Base-by-base conservation (phyloP, 2,329 filamentous ascomycete species). In the Fusarium solani-melongenae region DNA sequence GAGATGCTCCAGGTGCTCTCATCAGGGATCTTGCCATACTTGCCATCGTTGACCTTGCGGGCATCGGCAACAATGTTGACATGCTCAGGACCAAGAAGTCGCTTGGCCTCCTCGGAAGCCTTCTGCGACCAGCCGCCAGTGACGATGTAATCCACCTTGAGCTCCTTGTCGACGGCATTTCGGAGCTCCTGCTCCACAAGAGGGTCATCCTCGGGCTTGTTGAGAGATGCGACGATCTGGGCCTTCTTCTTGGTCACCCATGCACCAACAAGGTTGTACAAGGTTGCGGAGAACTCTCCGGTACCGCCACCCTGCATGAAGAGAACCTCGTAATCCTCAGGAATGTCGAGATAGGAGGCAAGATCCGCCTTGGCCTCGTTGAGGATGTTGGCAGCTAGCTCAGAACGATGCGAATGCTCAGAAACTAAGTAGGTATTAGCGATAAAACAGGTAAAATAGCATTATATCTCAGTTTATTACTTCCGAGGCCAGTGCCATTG, bases 71-170 rank as follows among this genome's bases (percentile, higher is more conserved):
- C 95, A 34, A 77, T 84, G 81, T 98, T 97, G 82, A 98, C 92
- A 75, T 93, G 87, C 80, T 95, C 90, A 3, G 91, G 83, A 22
- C 96, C 95, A 3, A 98, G 82, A 11, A 98, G 86, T 62, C 95
- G 88, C 66, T 88, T 87, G 5, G 93, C 95, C 84, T 98, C 96
- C 81, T 95, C 92, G 38, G 91, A 92, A 14, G 95, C 95, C 85
- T 98, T 98, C 75, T 94, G 86, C 20, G 94, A 97, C 84, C 95
- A 98, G 62, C 92, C 91, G 62, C 96, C 96, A 5, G 96, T 98
- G 62, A 98, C 90, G 53, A 98, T 84, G 83, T 98, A 98, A 83
- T 98, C 96, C 49, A 97, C 82, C 84, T 92, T 93, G 75, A 98
- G 85, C 67, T 96, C 89, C 64, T 89, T 85, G 59, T 92, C 87